Evolutionary conservation across 1,139 yeast species (phyloP), one percentile per base, ranked within the genome.

Genomic region (Hyphopichia buzzinii): DNA sequence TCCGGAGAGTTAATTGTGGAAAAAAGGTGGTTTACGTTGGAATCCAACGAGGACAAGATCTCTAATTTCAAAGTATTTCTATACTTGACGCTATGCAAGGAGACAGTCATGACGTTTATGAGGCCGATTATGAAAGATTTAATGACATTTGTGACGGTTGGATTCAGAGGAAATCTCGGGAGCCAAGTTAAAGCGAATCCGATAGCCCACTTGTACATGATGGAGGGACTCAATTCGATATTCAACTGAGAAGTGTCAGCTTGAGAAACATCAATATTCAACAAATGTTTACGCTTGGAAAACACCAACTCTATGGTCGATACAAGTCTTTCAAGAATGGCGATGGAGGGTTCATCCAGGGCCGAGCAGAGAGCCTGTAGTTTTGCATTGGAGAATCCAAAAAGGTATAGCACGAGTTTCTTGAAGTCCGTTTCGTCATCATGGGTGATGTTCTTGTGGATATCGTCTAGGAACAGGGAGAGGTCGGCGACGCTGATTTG

Each of bases 351-450:
- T 11, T 29, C 19, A 4, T 15, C 14, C 17, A 12, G 30, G 30
- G n/a, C n/a, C 12, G 8, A 7, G 17, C 12, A n/a, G 8, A 13
- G 17, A 16, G 15, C 38, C 8, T 34, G 34, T 17, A 63, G 47
- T 34, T 55, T 54, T 14, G 55, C 56, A 33, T 56, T 46, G 29
- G 66, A 48, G 40, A 67, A 66, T 14, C 57, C 59, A 38, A 64
- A 55, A 23, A 70, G 49, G 37, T 64, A 67, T 12, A 68, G 48
- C 17, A 57, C 42, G 35, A 69, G 47, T 41, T 63, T 64, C 40
- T 59, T 60, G 46, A 67, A 69, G 46, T 70, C 72, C 5, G 67
- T 55, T 22, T 47, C 43, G 28, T 62, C 67, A 39, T 63, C 64
- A 30, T 53, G 52, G 33, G 55, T 47, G 34, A 68, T 56, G 39